These are phyloP conservation scores for Solanum chilense DNA, from an alignment of 257 asterid genomes.

Conservation along the genomic window DNA sequence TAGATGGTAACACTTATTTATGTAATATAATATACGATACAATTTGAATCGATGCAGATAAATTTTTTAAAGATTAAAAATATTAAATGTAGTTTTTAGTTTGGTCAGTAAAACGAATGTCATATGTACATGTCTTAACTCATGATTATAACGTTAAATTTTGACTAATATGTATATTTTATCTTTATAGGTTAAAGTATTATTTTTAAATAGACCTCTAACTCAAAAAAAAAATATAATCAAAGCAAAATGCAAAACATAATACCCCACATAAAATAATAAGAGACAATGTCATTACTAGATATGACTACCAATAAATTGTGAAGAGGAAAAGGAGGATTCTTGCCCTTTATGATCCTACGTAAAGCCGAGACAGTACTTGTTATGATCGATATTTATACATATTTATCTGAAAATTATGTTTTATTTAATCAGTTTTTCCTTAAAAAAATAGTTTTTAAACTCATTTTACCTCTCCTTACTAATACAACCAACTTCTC, in stretches of 20 bases:
- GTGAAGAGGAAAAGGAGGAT: too few relatives aligned
- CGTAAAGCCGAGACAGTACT: fast-evolving
- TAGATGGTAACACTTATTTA: not conserved
- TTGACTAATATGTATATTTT: not conserved
- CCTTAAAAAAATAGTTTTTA: fast-evolving
- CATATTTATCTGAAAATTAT: too few relatives aligned
- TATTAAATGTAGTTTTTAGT: not conserved
- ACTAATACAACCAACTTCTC: not conserved
- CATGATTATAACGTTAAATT: not conserved
- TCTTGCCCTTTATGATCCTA: too few relatives aligned
- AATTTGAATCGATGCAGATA: not conserved
- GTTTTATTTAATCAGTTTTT: too few relatives aligned
- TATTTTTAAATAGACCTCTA: not conserved
- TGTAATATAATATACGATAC: not conserved
- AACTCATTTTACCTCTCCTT: not conserved
- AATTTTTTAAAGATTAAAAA: too few relatives aligned
- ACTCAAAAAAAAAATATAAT: not conserved
- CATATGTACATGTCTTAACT: not conserved
- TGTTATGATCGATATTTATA: too few relatives aligned
- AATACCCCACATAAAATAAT: not conserved
- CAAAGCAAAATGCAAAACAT: not conserved
- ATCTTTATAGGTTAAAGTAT: not conserved
- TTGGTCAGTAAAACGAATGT: fast-evolving
- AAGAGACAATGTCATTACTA: too few relatives aligned
- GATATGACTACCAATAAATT: too few relatives aligned